A percentile compares a stretch with the other conserved stretches of the same genome.
phyloP scores from a whole-genome alignment of 495 filamentous ascomycete genomes.

The Penicillium crystallinum region DNA sequence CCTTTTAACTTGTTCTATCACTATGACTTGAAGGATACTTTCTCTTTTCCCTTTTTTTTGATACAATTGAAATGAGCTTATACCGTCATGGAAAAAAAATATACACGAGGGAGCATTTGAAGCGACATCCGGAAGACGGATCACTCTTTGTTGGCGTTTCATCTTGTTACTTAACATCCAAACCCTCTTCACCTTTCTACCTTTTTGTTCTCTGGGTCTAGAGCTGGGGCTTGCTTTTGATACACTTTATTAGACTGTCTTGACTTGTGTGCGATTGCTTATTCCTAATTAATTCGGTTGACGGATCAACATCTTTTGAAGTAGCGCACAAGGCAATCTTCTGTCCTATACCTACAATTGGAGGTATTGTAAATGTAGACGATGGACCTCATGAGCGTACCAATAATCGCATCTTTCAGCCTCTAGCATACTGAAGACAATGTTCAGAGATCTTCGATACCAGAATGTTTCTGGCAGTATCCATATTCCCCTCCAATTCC shows the following conservation, averaged over 20 bases:
- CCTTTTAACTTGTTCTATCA: constrained; percentile 10
- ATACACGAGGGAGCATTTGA: constrained; percentile 28
- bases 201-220: constrained; percentile 17
- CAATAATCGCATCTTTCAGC: too few species aligned
- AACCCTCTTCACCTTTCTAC: constrained; percentile 14
- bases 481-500: too few species aligned
- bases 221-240: constrained; percentile 17
- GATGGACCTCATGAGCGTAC: too few species aligned
- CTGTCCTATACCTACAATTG: too few species aligned
- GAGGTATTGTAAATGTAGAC: too few species aligned
- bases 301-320: background rate
- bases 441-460: too few species aligned
- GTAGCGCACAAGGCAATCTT: background rate
- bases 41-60: constrained; percentile 10
- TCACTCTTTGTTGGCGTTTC: constrained; percentile 31
- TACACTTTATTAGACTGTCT: constrained; percentile 23
- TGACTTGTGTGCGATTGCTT: constrained; percentile 14
- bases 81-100: constrained; percentile 20
- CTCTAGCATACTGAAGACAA: too few species aligned
- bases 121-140: constrained; percentile 30
- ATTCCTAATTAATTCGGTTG: constrained; percentile 11
- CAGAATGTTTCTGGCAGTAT: too few species aligned
- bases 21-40: constrained; percentile 2
- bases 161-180: constrained; percentile 22
- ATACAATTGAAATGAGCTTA: constrained; percentile 25